Evolutionary conservation across 345 rosid genomes (phyloP).

Genomic region (Corchorus capsularis): DNA sequence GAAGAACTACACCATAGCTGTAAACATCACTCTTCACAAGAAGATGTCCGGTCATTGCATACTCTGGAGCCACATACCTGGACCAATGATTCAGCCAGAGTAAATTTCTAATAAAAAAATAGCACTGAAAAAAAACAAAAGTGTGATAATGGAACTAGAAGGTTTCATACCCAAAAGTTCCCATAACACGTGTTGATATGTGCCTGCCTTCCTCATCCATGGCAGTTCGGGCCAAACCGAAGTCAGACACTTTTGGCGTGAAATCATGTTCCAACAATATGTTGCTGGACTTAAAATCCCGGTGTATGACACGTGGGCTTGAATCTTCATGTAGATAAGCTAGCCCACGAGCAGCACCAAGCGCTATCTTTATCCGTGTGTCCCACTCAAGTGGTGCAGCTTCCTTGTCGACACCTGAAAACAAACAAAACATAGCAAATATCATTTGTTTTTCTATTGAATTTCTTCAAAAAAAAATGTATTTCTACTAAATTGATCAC

Average conservation of each 20-base stretch:
- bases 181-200: slow-evolving; percentile 98
- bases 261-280: slow-evolving; percentile 89
- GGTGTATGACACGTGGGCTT: slow-evolving; percentile 90
- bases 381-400: slow-evolving; percentile 84
- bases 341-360: slow-evolving; percentile 94
- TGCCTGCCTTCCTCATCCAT: slow-evolving; percentile 85
- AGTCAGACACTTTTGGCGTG: slow-evolving; percentile 93
- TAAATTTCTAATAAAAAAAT: neutral
- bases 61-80: slow-evolving; percentile 97
- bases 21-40: slow-evolving; percentile 98
- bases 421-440: slow-evolving; percentile 4
- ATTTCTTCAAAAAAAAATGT: neutral
- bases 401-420: slow-evolving; percentile 73
- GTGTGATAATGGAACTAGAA: neutral
- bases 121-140: neutral
- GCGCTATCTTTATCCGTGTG: slow-evolving; percentile 88
- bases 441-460: neutral
- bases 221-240: slow-evolving; percentile 94
- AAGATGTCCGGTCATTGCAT: slow-evolving; percentile 99
- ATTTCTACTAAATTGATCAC: slow-evolving; percentile 11
- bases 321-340: slow-evolving; percentile 98
- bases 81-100: slow-evolving; percentile 21
- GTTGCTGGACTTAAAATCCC: slow-evolving; percentile 97
- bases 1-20: slow-evolving; percentile 97
- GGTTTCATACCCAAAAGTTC: slow-evolving; percentile 80